Evolutionary conservation across 1,284 basidiomycete species (phyloP), one percentile per base, ranked within the genome.

Genomic region (Coniferiporia sulphurascens): DNA sequence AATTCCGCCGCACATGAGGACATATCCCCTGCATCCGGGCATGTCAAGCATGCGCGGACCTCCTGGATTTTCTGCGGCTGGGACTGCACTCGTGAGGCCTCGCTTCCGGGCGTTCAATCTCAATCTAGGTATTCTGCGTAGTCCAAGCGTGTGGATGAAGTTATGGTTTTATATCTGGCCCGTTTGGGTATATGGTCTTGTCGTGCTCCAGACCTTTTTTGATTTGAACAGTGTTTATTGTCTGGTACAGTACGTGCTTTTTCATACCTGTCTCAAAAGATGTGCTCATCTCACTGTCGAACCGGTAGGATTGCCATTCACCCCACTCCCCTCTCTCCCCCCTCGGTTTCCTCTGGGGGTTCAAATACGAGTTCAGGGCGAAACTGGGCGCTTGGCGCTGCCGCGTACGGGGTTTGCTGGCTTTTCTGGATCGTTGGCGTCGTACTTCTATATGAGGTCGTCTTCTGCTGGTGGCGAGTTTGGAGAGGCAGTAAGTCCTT

Each of bases 141-240:
- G 79, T 67, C 87, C 87, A 32, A 59, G 52, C 48, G 45, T 22
- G 17, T 55, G 38, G 41, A 58, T 43, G 44, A 48, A 51, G 44
- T n/a, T 61, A 5, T 44, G 21, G 27, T 62, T 49, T 50, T 43
- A 54, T 12, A 66, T 87, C 32, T 85, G 83, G 68, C 87, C 86
- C 21, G 50, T 91, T 36, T 72, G 89, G 64, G 78, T 84, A 4
- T 84, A 91, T 69, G 83, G 80, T 19, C 86, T 89, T 68, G 74
- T 92, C 48, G 83, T 83, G 19, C 69, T 89, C 15, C 89, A 92
- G 72, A 84, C 86, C 1, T 91, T 86, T 67, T 84, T 92, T 69
- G 89, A 92, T 68, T 89, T 91, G 72, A 91, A 91, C 69, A 83
- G 84, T 68, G 85, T 85, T 66, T 92, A 83, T 73, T 83, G 89